Conservation (phyloP, 805 yeast species). For the Limtongia smithiae region DNA sequence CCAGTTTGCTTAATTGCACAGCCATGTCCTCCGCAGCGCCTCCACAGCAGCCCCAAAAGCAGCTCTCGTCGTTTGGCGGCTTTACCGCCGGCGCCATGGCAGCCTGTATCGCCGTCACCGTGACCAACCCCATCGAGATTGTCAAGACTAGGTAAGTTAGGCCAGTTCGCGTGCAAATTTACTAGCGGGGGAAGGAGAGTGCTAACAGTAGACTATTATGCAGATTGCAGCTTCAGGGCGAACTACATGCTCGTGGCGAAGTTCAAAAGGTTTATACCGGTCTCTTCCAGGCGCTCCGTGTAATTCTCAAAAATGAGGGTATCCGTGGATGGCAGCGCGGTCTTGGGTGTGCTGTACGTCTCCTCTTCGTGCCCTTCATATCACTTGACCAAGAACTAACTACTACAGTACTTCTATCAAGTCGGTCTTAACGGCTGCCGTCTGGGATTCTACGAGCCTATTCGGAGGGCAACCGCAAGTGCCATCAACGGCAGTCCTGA, state of each 20-base stretch:
- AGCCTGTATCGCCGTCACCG: constrained; percentile 96
- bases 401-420: constrained; percentile 65
- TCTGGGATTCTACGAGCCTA: constrained; percentile 90
- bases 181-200: background rate
- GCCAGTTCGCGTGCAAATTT: too few species aligned
- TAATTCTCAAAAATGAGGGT: constrained; percentile 79
- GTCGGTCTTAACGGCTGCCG: constrained; percentile 90
- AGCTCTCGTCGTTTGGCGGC: constrained; percentile 42
- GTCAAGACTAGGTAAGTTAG: constrained; percentile 62
- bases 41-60: constrained; percentile 15
- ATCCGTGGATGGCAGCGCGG: constrained; percentile 86
- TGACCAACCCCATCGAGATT: constrained; percentile 92
- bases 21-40: constrained; percentile 2
- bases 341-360: constrained; percentile 60
- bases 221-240: constrained; percentile 96
- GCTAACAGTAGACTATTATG: background rate
- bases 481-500: constrained; percentile 34
- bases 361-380: background rate
- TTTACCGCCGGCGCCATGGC: constrained; percentile 90
- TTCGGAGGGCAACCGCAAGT: constrained; percentile 48
- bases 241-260: constrained; percentile 53
- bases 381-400: background rate
- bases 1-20: background rate
- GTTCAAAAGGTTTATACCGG: constrained; percentile 65
- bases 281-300: constrained; percentile 75